phyloP scores from a whole-genome alignment of 805 yeast genomes.

The Ogataea neopini region DNA sequence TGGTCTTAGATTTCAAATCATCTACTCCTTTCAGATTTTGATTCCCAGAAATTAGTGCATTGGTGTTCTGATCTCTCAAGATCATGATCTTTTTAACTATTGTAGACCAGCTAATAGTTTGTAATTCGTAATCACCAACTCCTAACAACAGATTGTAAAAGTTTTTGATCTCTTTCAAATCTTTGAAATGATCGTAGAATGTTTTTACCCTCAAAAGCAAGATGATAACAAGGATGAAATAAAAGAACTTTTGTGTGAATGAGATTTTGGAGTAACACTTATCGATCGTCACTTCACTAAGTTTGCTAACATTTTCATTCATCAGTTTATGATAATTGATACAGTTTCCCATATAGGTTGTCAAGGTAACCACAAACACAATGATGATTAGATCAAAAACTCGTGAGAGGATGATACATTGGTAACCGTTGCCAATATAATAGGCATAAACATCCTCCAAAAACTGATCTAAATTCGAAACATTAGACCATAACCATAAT shows the following conservation, averaged over 20 bases:
- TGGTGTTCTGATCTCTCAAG: slow-evolving; percentile 80
- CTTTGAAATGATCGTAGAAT: slow-evolving; percentile 60
- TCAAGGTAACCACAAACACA: slow-evolving; percentile 74
- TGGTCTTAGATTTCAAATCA: slow-evolving; percentile 67
- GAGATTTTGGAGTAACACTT: slow-evolving; percentile 51
- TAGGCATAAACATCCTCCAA: slow-evolving; percentile 80
- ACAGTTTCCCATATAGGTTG: slow-evolving; percentile 81
- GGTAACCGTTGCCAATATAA: slow-evolving; percentile 81
- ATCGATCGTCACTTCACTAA: slow-evolving; percentile 44
- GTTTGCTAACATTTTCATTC: slow-evolving; percentile 35
- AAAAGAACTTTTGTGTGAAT: slow-evolving; percentile 53
- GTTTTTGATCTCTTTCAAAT: slow-evolving; percentile 69
- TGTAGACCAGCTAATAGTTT: slow-evolving; percentile 90
- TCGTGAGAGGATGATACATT: slow-evolving; percentile 70
- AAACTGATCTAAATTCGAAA: slow-evolving; percentile 86
- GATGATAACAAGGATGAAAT: slow-evolving; percentile 61
- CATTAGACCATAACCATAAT: slow-evolving; percentile 95
- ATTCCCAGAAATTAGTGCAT: slow-evolving; percentile 58
- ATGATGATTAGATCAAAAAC: slow-evolving; percentile 70
- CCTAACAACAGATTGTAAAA: slow-evolving; percentile 74
- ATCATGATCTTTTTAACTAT: slow-evolving; percentile 75
- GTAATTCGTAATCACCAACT: slow-evolving; percentile 78
- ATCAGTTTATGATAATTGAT: slow-evolving; percentile 53
- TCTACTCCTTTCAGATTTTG: slow-evolving; percentile 35
- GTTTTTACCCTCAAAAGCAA: slow-evolving; percentile 54